Evolutionary conservation across 2,329 filamentous ascomycete genomes (phyloP), one percentile per base, ranked within the genome.

Genomic region (Pseudogymnoascus sp.): DNA sequence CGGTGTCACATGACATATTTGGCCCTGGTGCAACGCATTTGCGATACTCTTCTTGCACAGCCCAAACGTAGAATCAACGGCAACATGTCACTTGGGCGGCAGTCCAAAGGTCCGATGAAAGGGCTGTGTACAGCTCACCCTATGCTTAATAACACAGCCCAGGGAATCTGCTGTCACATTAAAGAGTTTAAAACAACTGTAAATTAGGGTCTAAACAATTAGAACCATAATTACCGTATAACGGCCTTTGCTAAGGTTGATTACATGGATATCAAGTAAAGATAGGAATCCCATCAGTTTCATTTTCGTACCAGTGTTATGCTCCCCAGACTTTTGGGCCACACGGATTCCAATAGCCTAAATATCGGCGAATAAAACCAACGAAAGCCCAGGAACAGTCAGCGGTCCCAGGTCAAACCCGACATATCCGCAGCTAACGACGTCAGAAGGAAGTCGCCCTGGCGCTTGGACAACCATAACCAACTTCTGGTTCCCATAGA

Each of bases 401-500:
- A 5, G 29, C n/a, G 50, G 16, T 33, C 50, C 26, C n/a, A 56
- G 50, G 50, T 56, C 50, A 19, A 56, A 7, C 29, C 50, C 29
- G n/a, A 29, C 50, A 26, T 33, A 13, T 56, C 47, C 47, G 47
- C 47, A 56, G 47, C 47, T 56, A 56, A 56, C 47, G 47, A 56
- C 47, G 47, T 56, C 47, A 56, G 47, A 33, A 31, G 26, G 47
- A 31, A 19, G 47, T 4, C 47, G 47, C 47, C 47, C 47, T 56
- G 47, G 47, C 47, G 47, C 47, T 31, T 56, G 26, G 47, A 56
- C 47, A 56, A 56, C 47, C 26, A 56, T 56, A 56, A 31, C 47
- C 47, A 56, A 56, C 47, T 56, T 56, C 50, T 33, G 3, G 50
- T 56, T 56, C 26, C 50, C 47, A 53, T 29, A 56, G 50, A 29